Conservation (phyloP, 108 stramenopile genomes). For the Thalassiosira profunda region DNA sequence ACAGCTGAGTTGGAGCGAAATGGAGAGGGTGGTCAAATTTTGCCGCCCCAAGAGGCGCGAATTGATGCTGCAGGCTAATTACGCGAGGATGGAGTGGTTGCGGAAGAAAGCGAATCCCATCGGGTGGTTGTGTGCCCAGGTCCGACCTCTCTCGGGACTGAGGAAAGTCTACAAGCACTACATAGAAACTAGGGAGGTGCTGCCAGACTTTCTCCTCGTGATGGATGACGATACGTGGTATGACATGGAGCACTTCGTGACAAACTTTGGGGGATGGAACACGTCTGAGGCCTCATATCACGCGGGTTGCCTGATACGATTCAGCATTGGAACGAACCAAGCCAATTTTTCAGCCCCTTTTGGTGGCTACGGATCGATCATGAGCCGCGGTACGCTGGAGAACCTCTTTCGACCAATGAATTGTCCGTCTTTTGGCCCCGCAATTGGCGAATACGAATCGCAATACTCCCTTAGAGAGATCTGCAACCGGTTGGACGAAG, state of each 20-base stretch:
- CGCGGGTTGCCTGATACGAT: constrained; percentile 49
- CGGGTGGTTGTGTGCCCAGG: constrained; percentile 69
- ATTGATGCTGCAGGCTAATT: constrained; percentile 10
- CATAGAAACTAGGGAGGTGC: neutral
- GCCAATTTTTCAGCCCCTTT: constrained; percentile 47
- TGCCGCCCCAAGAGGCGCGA: constrained; percentile 3
- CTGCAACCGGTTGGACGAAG: constrained; percentile 26
- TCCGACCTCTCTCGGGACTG: constrained; percentile 24
- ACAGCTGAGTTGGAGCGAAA: constrained; percentile 19
- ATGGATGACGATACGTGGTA: constrained; percentile 63
- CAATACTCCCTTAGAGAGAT: no score
- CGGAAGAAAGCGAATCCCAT: constrained; percentile 30
- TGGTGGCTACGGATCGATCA: constrained; percentile 53
- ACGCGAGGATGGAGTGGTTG: constrained; percentile 35
- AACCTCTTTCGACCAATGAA: constrained; percentile 26
- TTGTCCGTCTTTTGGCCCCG: no score
- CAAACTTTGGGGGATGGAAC: constrained; percentile 3
- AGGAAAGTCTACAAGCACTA: constrained; percentile 14
- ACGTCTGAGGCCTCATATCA: constrained; percentile 4
- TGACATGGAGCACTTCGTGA: constrained; percentile 40
- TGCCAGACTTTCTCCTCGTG: constrained; percentile 60
- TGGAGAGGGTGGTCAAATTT: constrained; percentile 13
- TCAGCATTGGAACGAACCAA: constrained; percentile 2
- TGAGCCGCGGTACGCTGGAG: constrained; percentile 34
- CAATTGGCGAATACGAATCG: no score